Conservation (phyloP, 345 rosid species). For the Lumnitzera littorea region DNA sequence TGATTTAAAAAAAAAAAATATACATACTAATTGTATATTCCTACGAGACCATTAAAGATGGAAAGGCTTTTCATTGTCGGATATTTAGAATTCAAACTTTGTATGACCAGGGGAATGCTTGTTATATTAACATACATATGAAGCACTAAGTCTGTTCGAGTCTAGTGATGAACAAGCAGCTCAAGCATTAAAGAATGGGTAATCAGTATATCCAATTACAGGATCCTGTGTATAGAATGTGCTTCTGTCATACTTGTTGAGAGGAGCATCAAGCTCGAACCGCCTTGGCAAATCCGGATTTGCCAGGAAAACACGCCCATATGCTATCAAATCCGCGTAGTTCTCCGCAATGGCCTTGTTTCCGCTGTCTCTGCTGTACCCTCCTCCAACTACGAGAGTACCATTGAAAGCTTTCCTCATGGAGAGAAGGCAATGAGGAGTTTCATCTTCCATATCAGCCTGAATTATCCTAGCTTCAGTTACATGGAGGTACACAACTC, state of each 20-base stretch:
- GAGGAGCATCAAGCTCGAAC: slow-evolving; percentile 14
- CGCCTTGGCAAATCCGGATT: slow-evolving; percentile 19
- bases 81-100: too few relatives aligned
- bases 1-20: too few relatives aligned
- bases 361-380: slow-evolving; percentile 13
- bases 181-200: slow-evolving; percentile 6
- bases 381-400: slow-evolving; percentile 14
- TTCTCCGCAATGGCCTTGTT: slow-evolving; percentile 8
- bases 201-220: slow-evolving; percentile 15
- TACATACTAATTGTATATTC: too few relatives aligned
- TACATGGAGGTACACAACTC: slow-evolving; percentile 13
- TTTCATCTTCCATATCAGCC: slow-evolving; percentile 6
- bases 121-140: too few relatives aligned
- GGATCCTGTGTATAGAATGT: slow-evolving; percentile 17
- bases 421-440: slow-evolving; percentile 5
- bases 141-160: too few relatives aligned
- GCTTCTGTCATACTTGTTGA: slow-evolving; percentile 11
- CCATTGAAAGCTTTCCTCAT: not conserved
- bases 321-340: slow-evolving; percentile 13
- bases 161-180: too few relatives aligned
- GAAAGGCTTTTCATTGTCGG: too few relatives aligned
- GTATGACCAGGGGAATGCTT: too few relatives aligned
- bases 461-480: slow-evolving; percentile 8
- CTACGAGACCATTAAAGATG: too few relatives aligned
- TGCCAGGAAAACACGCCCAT: slow-evolving; percentile 12